Evolutionary conservation across 2,329 filamentous ascomycete species (phyloP).

Genomic region (Colletotrichum sp.): DNA sequence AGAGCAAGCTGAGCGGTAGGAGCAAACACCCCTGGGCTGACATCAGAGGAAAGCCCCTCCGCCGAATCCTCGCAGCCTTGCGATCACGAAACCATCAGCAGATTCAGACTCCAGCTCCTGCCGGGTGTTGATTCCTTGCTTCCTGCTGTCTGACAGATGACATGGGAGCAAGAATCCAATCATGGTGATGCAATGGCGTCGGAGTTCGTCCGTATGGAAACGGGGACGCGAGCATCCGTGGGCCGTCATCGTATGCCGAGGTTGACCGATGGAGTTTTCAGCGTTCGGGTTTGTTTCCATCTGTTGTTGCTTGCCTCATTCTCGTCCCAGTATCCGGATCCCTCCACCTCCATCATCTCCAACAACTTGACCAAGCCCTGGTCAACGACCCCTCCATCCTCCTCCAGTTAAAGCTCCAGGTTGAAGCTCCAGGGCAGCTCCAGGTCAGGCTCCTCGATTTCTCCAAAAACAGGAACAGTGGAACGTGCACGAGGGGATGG

Average conservation of each 20-base stretch:
- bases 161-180: background rate
- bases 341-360: background rate
- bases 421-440: background rate
- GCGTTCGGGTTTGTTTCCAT: background rate
- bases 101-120: background rate
- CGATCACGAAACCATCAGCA: constrained; percentile 4
- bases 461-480: background rate
- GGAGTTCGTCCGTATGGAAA: background rate
- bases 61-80: constrained; percentile 1
- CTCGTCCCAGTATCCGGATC: background rate
- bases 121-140: background rate
- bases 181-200: background rate
- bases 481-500: background rate
- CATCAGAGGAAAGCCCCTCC: background rate
- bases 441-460: background rate
- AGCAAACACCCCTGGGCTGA: background rate
- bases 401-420: background rate
- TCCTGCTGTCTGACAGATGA: background rate
- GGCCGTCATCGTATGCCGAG: background rate
- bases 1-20: background rate
- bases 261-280: background rate
- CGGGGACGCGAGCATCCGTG: background rate
- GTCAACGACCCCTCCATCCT: background rate
- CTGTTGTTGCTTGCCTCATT: constrained; percentile 1
- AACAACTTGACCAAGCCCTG: background rate